A percentile compares a stretch with the other conserved stretches of the same genome.
Evolutionary conservation across 2,329 filamentous ascomycete genomes (phyloP).

Genomic region (Emydomyces testavorans): DNA sequence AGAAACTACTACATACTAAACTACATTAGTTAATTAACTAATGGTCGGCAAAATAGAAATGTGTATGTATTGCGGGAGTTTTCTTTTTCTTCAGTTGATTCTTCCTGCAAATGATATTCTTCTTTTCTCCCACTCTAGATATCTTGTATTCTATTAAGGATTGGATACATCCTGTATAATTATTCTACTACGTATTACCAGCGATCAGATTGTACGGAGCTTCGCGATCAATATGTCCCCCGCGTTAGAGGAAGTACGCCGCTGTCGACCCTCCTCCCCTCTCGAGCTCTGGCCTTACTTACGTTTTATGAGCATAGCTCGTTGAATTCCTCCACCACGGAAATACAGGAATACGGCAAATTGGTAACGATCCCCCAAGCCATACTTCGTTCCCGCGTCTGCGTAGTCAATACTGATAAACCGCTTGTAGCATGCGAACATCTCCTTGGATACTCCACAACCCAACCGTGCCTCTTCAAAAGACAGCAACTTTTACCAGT

Average conservation of each 20-base stretch:
- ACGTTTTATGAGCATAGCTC: constrained; percentile 44
- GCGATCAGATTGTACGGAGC: too few relatives aligned
- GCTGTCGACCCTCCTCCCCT: constrained; percentile 8
- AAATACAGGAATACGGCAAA: constrained; percentile 77
- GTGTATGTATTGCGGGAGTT: too few relatives aligned
- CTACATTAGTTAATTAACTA: too few relatives aligned
- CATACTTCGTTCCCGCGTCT: background rate
- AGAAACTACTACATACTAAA: too few relatives aligned
- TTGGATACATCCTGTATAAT: too few relatives aligned
- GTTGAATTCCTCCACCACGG: constrained; percentile 89
- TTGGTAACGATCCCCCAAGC: constrained; percentile 43
- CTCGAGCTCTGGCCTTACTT: background rate
- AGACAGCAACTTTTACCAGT: constrained; percentile 63
- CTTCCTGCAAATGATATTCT: too few relatives aligned
- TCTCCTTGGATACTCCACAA: constrained; percentile 69
- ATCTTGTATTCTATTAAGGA: background rate
- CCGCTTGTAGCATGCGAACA: constrained; percentile 59
- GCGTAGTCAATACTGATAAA: background rate
- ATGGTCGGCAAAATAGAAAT: too few relatives aligned
- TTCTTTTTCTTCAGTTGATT: too few relatives aligned
- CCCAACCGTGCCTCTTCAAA: constrained; percentile 75
- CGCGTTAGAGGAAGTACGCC: constrained; percentile 61
- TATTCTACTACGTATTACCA: too few relatives aligned
- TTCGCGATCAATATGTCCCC: constrained; percentile 50
- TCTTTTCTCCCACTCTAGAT: too few relatives aligned